These are phyloP conservation scores for Populus simonii DNA, from an alignment of 345 rosid genomes.

Conservation along the genomic window DNA sequence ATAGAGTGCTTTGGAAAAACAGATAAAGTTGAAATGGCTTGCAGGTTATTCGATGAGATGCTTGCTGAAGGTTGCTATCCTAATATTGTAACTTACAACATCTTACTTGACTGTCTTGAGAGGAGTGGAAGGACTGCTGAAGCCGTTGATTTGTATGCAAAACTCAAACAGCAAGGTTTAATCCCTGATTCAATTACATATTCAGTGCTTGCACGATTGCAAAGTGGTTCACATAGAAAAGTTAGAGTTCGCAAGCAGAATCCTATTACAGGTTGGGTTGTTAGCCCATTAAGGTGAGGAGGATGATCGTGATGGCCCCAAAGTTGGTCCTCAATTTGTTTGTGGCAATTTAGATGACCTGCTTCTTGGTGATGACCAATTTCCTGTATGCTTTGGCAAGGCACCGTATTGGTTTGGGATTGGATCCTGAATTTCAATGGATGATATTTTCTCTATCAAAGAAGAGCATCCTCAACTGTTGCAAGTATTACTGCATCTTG, in stretches of 20 bases:
- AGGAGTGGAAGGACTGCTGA: conserved; percentile 75
- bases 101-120: conserved; percentile 83
- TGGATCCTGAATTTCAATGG: too few relatives aligned
- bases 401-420: too few relatives aligned
- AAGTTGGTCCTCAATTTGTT: too few relatives aligned
- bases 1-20: conserved; percentile 96
- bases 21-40: conserved; percentile 82
- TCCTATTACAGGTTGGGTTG: conserved; percentile 91
- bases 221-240: conserved; percentile 63
- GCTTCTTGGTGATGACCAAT: too few relatives aligned
- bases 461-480: too few relatives aligned
- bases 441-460: too few relatives aligned
- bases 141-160: conserved; percentile 79
- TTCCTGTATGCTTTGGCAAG: too few relatives aligned
- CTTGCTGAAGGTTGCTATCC: conserved; percentile 73
- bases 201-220: conserved; percentile 67
- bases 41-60: conserved; percentile 80
- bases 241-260: conserved; percentile 65
- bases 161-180: conserved; percentile 50
- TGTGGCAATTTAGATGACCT: too few relatives aligned
- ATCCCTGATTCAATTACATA: conserved; percentile 86
- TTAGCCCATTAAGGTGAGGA: conserved; percentile 56
- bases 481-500: too few relatives aligned
- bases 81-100: conserved; percentile 82
- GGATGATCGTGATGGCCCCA: too few relatives aligned